Evolutionary conservation across 2,329 filamentous ascomycete species (phyloP), one percentile per base, ranked within the genome.

Genomic region (Aspergillus phoenicis): DNA sequence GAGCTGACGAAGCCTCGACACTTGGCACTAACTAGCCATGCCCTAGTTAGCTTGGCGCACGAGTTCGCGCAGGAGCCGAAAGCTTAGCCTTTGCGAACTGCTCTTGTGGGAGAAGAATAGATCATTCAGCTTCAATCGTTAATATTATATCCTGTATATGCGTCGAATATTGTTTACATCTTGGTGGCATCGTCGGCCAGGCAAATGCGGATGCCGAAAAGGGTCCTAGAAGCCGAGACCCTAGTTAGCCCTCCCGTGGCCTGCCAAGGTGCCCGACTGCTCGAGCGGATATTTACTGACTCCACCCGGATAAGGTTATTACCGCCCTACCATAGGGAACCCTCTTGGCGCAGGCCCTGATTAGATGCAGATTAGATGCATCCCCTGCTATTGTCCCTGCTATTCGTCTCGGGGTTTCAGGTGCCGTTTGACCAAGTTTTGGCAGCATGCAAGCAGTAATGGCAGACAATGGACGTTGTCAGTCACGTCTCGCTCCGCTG

Each of bases 251-350:
- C 20, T 36, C 39, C n/a, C 2, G 24, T 28, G 4, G 11, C 11
- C 22, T 55, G 52, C 52, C 52, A 55, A 55, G 52, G 20, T 11
- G 22, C 26, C 8, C 26, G 26, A 17, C 8, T 30, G 26, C 13
- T 22, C 20, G 10, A 56, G 26, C 17, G n/a, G 26, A 33, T 4
- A 56, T 56, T 33, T 33, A 28, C 13, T 13, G 53, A 24, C n/a
- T 13, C 47, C 47, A 33, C 24, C 39, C 53, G 53, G 53, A 47
- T 56, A 56, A 56, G 53, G 24, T 56, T 56, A 56, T 36, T 56
- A 8, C 53, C 53, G 53, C 52, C 36, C 30, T 36, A 36, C 13
- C 33, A 36, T 11, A 5, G 41, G 41, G 33, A 15, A 36, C 33
- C 33, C 33, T 36, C 41, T 45, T 45, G 41, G 41, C 28, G 17